Evolutionary conservation across 306 rosid genomes (phyloP).

Genomic region (Corylus americana): DNA sequence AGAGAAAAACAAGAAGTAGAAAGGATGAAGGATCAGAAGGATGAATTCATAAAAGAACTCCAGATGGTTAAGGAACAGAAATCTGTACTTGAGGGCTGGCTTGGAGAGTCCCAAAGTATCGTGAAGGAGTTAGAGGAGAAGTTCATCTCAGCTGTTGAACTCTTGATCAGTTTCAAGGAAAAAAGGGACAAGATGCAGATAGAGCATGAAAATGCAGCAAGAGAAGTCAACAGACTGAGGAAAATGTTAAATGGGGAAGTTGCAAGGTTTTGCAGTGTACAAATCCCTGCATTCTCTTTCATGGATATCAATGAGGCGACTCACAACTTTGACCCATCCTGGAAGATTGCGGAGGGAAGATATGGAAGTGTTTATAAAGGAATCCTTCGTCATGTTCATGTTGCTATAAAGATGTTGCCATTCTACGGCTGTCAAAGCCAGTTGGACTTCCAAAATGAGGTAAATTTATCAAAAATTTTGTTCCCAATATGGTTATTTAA

Average conservation of each 20-base stretch:
- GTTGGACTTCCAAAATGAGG: conserved; percentile 65
- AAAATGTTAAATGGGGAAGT: conserved; percentile 40
- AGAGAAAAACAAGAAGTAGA: conserved; percentile 54
- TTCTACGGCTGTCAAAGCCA: conserved; percentile 78
- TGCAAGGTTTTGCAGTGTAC: conserved; percentile 37
- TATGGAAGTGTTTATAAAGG: conserved; percentile 88
- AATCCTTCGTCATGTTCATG: conserved; percentile 68
- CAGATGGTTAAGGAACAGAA: conserved; percentile 49
- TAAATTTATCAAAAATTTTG: conserved; percentile 35
- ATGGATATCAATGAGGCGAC: conserved; percentile 87
- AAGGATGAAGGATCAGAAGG: conserved; percentile 43
- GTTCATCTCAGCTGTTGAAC: conserved; percentile 69
- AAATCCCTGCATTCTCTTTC: conserved; percentile 79
- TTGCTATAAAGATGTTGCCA: conserved; percentile 92
- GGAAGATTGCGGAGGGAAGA: conserved; percentile 92
- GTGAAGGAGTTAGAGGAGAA: conserved; percentile 80
- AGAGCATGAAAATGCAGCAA: conserved; percentile 55
- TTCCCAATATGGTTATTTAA: neutral
- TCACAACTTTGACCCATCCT: conserved; percentile 75
- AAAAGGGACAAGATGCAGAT: conserved; percentile 61
- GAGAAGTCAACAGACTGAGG: conserved; percentile 52
- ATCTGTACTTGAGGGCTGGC: conserved; percentile 43
- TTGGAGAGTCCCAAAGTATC: conserved; percentile 44
- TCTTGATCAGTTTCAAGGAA: conserved; percentile 79
- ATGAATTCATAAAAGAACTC: conserved; percentile 46